Evolutionary conservation across 441 rosid species (phyloP).

Genomic region (Adansonia gregorii): DNA sequence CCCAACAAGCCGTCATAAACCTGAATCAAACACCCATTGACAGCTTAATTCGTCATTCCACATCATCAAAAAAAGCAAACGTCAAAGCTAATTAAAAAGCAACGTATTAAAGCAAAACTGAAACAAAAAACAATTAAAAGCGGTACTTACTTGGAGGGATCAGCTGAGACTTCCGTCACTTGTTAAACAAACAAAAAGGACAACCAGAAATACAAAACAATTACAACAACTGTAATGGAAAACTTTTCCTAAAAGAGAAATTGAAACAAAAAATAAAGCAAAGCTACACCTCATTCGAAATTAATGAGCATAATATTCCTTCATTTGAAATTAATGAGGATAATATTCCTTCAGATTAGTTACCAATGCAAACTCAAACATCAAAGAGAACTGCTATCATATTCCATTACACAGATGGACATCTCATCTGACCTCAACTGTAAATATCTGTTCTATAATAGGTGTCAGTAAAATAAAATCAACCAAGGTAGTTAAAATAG

Average conservation of each 20-base stretch:
- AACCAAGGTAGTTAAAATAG: not conserved
- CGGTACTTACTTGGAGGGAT: conserved; percentile 12
- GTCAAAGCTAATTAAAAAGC: conserved; percentile 20
- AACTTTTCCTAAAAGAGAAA: not conserved
- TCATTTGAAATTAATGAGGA: not conserved
- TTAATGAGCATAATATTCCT: not conserved
- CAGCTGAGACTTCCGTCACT: not conserved
- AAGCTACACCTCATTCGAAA: not conserved
- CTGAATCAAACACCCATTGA: conserved; percentile 87
- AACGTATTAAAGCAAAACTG: not conserved
- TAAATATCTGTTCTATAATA: not conserved
- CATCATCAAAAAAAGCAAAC: conserved; percentile 38
- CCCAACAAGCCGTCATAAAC: conserved; percentile 86
- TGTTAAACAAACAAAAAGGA: not conserved
- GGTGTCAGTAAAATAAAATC: conserved; percentile 3
- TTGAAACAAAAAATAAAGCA: not conserved
- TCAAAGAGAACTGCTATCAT: not conserved
- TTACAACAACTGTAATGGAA: not conserved
- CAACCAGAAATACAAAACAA: not conserved
- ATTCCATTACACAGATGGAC: not conserved
- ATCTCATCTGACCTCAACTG: not conserved
- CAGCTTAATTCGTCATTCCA: conserved; percentile 65
- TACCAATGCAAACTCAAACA: conserved; percentile 9
- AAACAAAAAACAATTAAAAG: conserved; percentile 8
- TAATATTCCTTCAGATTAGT: not conserved